Evolutionary conservation across 2,329 filamentous ascomycete species (phyloP), one percentile per base, ranked within the genome.

Genomic region (Biscogniauxia mediterranea): DNA sequence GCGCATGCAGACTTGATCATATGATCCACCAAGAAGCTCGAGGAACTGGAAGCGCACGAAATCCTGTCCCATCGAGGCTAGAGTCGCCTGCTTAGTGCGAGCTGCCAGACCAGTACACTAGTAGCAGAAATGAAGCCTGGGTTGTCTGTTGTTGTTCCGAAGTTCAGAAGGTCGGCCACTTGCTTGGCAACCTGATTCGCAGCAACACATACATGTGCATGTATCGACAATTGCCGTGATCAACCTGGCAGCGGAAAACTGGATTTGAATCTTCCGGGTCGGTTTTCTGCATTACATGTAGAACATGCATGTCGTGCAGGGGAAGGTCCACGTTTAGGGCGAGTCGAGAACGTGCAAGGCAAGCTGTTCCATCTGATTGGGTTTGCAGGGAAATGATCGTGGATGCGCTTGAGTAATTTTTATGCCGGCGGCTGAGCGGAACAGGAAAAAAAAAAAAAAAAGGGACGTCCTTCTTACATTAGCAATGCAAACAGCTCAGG

Each of bases 231-330:
- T 58, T 55, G 54, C 64, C 62, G 61, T 54, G 58, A 59, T 59
- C 55, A 61, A 62, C 59, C 56, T 59, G 50, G 42, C 56, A 64
- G 42, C 58, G 60, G 61, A 66, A 59, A 54, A 52, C 57, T 62
- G 66, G 62, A 66, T 66, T 66, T 52, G 61, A 62, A 66, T 64
- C 64, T 61, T 64, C 60, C 20, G 26, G 25, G 26, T 20, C 54
- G 54, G 26, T 55, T 55, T 32, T 55, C 25, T 66, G 62, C 64
- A 66, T 32, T 64, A 63, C 61, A 65, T 67, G 65, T 66, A 62
- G 63, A 62, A 64, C 66, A 67, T 66, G 66, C 62, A 67, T 67
- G 66, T 67, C 66, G 62, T 67, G 66, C 66, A 67, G 66, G 62
- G 52, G 52, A 61, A 62, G 62, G 66, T 61, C 66, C 66, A 66